Conservation (phyloP, 83 land plant species). For the Thuja plicata region DNA sequence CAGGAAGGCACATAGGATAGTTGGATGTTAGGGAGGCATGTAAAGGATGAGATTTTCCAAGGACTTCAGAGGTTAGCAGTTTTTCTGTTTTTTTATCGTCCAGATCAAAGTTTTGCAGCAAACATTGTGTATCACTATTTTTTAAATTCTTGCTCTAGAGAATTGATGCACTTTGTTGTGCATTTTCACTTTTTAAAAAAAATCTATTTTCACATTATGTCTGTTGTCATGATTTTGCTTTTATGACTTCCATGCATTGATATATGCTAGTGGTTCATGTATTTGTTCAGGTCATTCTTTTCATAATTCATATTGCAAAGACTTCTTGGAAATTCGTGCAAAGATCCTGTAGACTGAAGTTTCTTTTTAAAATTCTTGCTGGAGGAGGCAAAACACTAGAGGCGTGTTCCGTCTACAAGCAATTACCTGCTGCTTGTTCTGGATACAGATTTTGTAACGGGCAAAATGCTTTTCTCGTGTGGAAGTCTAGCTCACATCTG, state of each 20-base stretch:
- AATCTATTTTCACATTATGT: neutral
- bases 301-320: neutral
- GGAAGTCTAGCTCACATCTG: neutral
- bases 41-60: neutral
- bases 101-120: neutral
- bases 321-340: neutral
- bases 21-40: neutral
- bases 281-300: neutral
- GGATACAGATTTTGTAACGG: neutral
- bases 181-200: neutral
- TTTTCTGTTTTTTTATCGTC: neutral
- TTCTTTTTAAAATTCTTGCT: neutral
- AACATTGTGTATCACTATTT: neutral
- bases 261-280: neutral
- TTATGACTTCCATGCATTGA: neutral
- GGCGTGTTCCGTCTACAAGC: neutral
- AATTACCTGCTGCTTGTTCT: neutral
- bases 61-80: neutral
- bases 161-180: neutral
- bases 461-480: neutral
- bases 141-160: neutral
- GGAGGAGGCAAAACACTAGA: neutral
- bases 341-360: neutral
- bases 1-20: neutral
- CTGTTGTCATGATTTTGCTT: neutral